phyloP scores from a whole-genome alignment of 805 yeast genomes.

The Schizosaccharomyces octosporus region DNA sequence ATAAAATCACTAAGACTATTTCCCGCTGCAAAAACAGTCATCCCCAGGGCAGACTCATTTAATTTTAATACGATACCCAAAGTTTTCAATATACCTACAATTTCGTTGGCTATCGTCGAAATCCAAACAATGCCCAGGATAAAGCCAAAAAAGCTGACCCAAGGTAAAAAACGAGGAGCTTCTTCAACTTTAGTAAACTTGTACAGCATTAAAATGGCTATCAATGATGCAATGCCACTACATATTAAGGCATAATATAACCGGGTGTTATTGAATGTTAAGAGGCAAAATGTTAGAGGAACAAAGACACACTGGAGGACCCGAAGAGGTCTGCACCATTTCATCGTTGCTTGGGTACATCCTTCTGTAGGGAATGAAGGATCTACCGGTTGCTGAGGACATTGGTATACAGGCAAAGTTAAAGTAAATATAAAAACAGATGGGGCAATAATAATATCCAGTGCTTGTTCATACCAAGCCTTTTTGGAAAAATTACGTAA shows the following conservation, averaged over 20 bases:
- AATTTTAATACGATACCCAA: conserved; percentile 34
- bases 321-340: conserved; percentile 7
- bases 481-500: conserved; percentile 7
- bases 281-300: conserved; percentile 11
- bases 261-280: conserved; percentile 5
- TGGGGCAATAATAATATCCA: conserved; percentile 10
- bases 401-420: conserved; percentile 15
- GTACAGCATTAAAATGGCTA: neutral
- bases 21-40: conserved; percentile 76
- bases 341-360: neutral
- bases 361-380: neutral
- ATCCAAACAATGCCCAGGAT: conserved; percentile 41
- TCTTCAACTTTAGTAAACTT: neutral
- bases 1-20: conserved; percentile 79
- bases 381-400: neutral
- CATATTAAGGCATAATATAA: neutral
- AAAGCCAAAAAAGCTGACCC: conserved; percentile 28
- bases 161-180: neutral
- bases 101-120: conserved; percentile 40
- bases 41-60: conserved; percentile 59
- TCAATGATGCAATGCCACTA: neutral
- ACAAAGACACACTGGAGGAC: conserved; percentile 15
- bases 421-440: conserved; percentile 12
- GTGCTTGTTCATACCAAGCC: conserved; percentile 5
- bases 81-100: conserved; percentile 37